Base-by-base conservation (phyloP, 2,329 filamentous ascomycete species). In the Apiospora marii region DNA sequence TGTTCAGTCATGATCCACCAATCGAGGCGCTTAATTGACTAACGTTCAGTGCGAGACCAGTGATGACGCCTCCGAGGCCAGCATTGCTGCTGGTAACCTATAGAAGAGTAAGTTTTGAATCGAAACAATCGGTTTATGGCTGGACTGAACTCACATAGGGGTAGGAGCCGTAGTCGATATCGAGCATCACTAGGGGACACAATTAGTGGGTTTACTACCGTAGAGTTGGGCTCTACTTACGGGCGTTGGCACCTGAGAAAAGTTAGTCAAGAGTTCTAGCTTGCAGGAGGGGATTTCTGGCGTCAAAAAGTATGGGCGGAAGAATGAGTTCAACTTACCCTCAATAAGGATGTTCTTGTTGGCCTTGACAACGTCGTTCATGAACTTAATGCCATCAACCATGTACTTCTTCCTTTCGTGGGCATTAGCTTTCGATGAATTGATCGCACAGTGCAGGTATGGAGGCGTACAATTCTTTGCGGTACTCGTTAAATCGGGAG, bases 351-450 rank as follows among this genome's bases (percentile, higher is more conserved):
- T 87, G 70, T 85, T 85, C 67, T 84, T 84, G 64, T 90, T 87
- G 70, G 83, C 83, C 71, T 87, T 82, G 78, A 93, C 90, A 1
- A 90, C 91, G 22, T 84, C 84, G 71, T 86, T 83, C 78, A 94
- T 89, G 71, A 93, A 88, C 51, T 88, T 85, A 43, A 93, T 87
- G 73, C 89, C 90, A 78, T 95, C 92, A 73, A 94, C 86, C 74
- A 91, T 88, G 76, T 89, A 93, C 30, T 87, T 85, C 68, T 85
- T 85, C 51, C 49, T 53, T 6, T 53, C 13, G 16, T 16, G 6
- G 13, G 3, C 12, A 53, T 53, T 53, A 53, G 49, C n/a, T 16
- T 30, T 30, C 6, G 49, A 4, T 16, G 24, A 34, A n/a, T 24
- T 67, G 27, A 6, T n/a, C 41, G 22, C 22, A 24, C 4, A 44